These are phyloP conservation scores for Populus deltoides DNA, from an alignment of 345 rosid species.

Conservation along the genomic window DNA sequence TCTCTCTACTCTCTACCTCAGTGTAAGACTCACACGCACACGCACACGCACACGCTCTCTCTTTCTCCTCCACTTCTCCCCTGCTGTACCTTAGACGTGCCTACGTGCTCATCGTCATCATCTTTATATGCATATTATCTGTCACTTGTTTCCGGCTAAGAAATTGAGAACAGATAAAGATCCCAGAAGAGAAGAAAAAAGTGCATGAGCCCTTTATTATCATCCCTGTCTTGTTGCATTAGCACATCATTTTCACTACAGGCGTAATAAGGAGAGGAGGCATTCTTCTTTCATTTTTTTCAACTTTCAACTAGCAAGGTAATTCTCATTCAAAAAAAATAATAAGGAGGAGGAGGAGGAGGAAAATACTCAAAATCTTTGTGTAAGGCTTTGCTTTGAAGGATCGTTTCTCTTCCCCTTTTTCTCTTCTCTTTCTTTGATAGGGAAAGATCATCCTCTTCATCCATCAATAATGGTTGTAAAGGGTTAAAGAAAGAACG, in stretches of 20 bases:
- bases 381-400: background rate
- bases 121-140: constrained; percentile 55
- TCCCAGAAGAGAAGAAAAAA: constrained; percentile 20
- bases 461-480: constrained; percentile 4
- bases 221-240: background rate
- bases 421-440: background rate
- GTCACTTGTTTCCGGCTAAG: constrained; percentile 42
- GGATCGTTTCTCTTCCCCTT: background rate
- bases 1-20: constrained; percentile 18
- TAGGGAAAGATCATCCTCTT: background rate
- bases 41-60: background rate
- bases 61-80: background rate
- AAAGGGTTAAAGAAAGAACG: constrained; percentile 8
- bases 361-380: background rate
- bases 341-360: background rate
- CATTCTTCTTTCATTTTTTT: background rate
- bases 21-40: background rate
- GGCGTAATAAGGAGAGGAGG: background rate
- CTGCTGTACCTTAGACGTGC: constrained; percentile 10
- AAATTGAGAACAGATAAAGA: constrained; percentile 6
- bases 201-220: constrained; percentile 35
- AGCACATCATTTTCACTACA: background rate
- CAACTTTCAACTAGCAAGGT: background rate
- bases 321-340: background rate
- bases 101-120: constrained; percentile 38